phyloP scores from a whole-genome alignment of 1,284 basidiomycete species.

The Phylloporus sp. region DNA sequence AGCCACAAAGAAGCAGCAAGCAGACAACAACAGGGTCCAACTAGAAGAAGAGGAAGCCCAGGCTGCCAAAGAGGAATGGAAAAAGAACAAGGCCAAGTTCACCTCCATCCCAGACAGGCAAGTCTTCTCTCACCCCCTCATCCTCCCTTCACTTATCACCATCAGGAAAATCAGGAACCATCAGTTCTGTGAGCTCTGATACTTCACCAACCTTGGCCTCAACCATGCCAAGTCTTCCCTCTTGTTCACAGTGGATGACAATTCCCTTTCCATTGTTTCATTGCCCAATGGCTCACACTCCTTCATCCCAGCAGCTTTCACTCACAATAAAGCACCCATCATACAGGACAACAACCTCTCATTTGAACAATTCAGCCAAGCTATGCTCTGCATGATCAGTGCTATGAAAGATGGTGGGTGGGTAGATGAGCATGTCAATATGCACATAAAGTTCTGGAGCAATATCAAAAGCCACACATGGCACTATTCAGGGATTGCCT shows the following conservation, averaged over 20 bases:
- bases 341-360: not conserved
- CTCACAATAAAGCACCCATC: not conserved
- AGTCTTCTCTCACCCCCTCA: fast-evolving
- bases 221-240: not conserved
- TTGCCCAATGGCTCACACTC: not conserved
- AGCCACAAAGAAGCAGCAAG: not conserved
- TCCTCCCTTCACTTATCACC: too few relatives aligned
- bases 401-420: not conserved
- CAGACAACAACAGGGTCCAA: not conserved
- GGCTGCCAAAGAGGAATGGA: not conserved
- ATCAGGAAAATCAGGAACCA: not conserved
- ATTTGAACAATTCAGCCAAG: slow-evolving; percentile 1
- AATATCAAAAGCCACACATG: not conserved
- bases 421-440: not conserved
- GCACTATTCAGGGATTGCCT: not conserved
- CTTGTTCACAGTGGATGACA: not conserved
- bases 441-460: slow-evolving; percentile 1
- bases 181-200: slow-evolving; percentile 1
- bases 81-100: not conserved
- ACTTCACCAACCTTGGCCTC: not conserved
- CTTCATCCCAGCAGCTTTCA: not conserved
- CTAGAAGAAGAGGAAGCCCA: not conserved
- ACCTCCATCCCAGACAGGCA: not conserved
- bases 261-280: not conserved
- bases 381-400: not conserved